These are phyloP conservation scores for Solioccasus polychromus DNA, from an alignment of 768 basidiomycete genomes.

Conservation along the genomic window DNA sequence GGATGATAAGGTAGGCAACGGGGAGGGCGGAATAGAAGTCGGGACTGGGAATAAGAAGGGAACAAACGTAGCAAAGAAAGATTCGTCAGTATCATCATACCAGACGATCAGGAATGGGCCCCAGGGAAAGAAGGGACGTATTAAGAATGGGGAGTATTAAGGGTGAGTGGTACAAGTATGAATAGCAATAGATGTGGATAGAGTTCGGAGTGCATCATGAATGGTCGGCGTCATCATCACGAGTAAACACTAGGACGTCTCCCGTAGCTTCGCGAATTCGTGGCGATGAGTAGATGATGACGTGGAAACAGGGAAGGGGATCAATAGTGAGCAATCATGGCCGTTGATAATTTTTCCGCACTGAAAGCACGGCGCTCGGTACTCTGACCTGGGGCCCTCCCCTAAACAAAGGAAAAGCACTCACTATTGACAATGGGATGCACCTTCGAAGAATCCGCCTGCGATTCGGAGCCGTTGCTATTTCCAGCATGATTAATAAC, in stretches of 20 bases:
- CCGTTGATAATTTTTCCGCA: constrained; percentile 77
- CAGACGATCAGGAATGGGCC: constrained; percentile 45
- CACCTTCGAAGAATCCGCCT: constrained; percentile 26
- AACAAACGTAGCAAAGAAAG: constrained; percentile 21
- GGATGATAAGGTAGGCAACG: constrained; percentile 53
- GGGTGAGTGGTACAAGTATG: constrained; percentile 1
- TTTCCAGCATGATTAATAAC: constrained; percentile 21
- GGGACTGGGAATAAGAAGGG: constrained; percentile 32
- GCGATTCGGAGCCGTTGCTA: constrained; percentile 18
- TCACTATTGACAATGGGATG: constrained; percentile 53
- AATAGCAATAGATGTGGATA: constrained; percentile 6
- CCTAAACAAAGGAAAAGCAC: constrained; percentile 56
- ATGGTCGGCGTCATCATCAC: constrained; percentile 22
- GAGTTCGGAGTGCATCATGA: constrained; percentile 11
- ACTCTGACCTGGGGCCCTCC: constrained; percentile 79
- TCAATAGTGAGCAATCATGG: constrained; percentile 45
- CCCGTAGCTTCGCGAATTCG: constrained; percentile 28
- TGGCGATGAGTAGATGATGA: constrained; percentile 25
- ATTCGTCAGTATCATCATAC: constrained; percentile 42
- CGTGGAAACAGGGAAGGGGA: constrained; percentile 19
- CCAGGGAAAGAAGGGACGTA: constrained; percentile 36
- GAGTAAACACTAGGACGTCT: constrained; percentile 17
- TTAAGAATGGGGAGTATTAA: constrained; percentile 17
- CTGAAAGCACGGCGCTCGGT: constrained; percentile 90
- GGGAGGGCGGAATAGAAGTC: constrained; percentile 35